Percentiles rank a stretch among this genome's conserved stretches.
phyloP scores from a whole-genome alignment of 352 stramenopile genomes.

The Thalassiosira oceanica region DNA sequence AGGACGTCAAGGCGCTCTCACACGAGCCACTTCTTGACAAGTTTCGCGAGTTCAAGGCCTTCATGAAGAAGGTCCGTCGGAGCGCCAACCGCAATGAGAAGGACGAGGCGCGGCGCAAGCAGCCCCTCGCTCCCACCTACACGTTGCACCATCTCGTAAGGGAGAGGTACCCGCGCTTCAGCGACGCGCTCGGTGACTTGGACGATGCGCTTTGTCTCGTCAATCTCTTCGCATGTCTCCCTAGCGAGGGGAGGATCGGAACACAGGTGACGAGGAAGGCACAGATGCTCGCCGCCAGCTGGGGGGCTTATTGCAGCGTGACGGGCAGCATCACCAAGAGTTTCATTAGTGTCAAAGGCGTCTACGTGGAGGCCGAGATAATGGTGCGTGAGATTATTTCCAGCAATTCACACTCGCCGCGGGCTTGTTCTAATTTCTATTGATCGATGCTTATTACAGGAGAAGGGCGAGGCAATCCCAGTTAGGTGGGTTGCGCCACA shows the following conservation, averaged over 20 bases:
- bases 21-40: conserved; percentile 98
- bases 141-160: conserved; percentile 97
- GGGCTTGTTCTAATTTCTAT: conserved; percentile 40
- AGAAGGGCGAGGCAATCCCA: conserved; percentile 81
- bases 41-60: conserved; percentile 97
- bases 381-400: conserved; percentile 12
- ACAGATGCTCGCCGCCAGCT: conserved; percentile 90
- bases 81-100: conserved; percentile 76
- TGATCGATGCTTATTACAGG: too few species aligned
- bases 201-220: conserved; percentile 97
- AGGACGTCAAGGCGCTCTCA: conserved; percentile 96
- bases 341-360: conserved; percentile 99
- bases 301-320: conserved; percentile 92
- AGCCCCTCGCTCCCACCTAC: conserved; percentile 86
- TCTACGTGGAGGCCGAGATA: conserved; percentile 95
- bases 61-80: conserved; percentile 96
- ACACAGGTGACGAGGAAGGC: conserved; percentile 88
- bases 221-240: conserved; percentile 96
- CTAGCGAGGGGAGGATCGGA: conserved; percentile 87
- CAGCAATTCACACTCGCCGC: background rate
- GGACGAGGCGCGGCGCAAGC: conserved; percentile 68
- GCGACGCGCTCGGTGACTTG: conserved; percentile 95
- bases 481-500: conserved; percentile 98
- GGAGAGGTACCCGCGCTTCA: conserved; percentile 97
- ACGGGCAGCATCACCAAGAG: conserved; percentile 91